These are phyloP conservation scores for Bauhinia variegata DNA, from an alignment of 306 rosid genomes.

Conservation along the genomic window DNA sequence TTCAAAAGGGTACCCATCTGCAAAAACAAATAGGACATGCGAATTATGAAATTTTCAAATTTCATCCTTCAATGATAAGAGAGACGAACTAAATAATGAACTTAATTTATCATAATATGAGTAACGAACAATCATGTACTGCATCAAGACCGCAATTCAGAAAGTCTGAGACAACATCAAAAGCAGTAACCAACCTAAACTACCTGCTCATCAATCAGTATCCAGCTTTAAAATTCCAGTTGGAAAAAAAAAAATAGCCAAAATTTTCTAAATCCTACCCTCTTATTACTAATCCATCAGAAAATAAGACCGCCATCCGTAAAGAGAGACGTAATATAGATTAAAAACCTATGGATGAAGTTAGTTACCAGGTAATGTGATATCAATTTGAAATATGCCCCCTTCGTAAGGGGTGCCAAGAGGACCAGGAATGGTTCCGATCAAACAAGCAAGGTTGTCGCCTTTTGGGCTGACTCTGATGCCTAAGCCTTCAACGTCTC, in stretches of 20 bases:
- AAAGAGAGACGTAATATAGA: background rate
- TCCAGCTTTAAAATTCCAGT: background rate
- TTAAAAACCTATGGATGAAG: background rate
- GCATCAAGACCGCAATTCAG: background rate
- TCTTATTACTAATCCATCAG: background rate
- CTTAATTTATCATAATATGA: background rate
- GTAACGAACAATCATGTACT: background rate
- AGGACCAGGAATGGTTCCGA: slow-evolving; percentile 94
- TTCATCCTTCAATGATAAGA: background rate
- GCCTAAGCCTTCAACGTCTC: slow-evolving; percentile 81
- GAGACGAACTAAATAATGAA: slow-evolving; percentile 7
- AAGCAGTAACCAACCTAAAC: too few species aligned
- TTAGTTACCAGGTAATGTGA: slow-evolving; percentile 72
- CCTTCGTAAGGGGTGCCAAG: slow-evolving; percentile 85
- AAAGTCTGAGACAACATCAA: background rate
- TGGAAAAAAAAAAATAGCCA: background rate
- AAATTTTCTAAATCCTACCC: slow-evolving; percentile 27
- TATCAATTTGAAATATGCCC: slow-evolving; percentile 87
- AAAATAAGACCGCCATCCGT: background rate
- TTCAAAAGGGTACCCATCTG: slow-evolving; percentile 97
- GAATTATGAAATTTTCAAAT: slow-evolving; percentile 17
- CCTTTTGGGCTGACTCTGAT: slow-evolving; percentile 68
- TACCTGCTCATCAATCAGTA: background rate
- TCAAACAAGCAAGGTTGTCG: slow-evolving; percentile 63
- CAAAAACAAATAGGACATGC: slow-evolving; percentile 29